Evolutionary conservation across 2,329 filamentous ascomycete species (phyloP).

Genomic region (Fusarium longipes): DNA sequence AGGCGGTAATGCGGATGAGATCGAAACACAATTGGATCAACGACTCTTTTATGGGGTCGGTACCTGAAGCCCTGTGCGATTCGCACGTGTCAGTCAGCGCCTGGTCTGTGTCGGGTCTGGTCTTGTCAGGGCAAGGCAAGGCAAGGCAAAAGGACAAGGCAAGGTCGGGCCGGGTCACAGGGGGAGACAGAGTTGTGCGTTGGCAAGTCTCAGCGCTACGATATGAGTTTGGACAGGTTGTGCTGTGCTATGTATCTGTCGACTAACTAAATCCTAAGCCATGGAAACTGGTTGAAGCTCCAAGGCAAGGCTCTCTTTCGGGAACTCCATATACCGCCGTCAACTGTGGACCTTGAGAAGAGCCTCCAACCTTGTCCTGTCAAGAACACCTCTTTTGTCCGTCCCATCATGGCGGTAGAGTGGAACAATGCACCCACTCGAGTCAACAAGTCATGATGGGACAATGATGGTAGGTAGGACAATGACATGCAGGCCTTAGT

Average conservation of each 20-base stretch:
- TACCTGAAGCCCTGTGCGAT: constrained; percentile 43
- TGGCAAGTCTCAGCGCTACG: constrained; percentile 33
- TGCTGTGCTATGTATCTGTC: not conserved
- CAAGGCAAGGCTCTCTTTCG: constrained; percentile 10
- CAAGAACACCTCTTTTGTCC: constrained; percentile 9
- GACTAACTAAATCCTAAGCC: not conserved
- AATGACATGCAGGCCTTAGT: constrained; percentile 31
- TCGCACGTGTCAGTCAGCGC: constrained; percentile 40
- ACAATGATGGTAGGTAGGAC: constrained; percentile 28
- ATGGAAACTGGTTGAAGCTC: not conserved
- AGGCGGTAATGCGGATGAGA: constrained; percentile 39
- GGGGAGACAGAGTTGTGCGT: constrained; percentile 32
- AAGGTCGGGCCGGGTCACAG: constrained; percentile 36
- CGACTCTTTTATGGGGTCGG: constrained; percentile 17
- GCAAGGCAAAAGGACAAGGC: not conserved
- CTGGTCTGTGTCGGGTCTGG: constrained; percentile 18
- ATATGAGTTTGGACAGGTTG: constrained; percentile 8
- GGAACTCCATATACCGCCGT: constrained; percentile 5
- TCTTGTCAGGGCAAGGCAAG: not conserved
- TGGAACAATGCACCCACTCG: constrained; percentile 26
- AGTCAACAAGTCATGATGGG: constrained; percentile 27
- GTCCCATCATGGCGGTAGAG: constrained; percentile 34
- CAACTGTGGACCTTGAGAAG: constrained; percentile 12
- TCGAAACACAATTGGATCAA: constrained; percentile 30
- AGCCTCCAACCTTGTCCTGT: constrained; percentile 11